These are phyloP conservation scores for Nevesoporus exiguus DNA, from an alignment of 768 basidiomycete genomes.

Conservation along the genomic window DNA sequence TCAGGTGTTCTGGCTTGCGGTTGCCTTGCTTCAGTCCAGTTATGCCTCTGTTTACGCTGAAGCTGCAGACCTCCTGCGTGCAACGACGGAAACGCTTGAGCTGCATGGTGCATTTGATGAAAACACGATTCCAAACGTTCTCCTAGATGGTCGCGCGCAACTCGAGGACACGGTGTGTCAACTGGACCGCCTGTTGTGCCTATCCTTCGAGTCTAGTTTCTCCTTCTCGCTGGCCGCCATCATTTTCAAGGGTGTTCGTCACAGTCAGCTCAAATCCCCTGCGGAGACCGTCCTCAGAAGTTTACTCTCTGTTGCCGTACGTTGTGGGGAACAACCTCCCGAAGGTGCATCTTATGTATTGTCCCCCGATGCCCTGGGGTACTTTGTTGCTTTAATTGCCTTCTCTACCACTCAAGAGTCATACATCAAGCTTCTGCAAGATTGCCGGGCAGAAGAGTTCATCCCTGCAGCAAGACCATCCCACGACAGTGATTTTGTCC, in stretches of 20 bases:
- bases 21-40: slow-evolving; percentile 77
- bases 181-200: slow-evolving; percentile 65
- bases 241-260: slow-evolving; percentile 84
- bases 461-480: slow-evolving; percentile 36
- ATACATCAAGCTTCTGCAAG: slow-evolving; percentile 59
- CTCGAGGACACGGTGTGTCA: slow-evolving; percentile 69
- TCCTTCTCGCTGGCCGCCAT: slow-evolving; percentile 80
- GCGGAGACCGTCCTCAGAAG: slow-evolving; percentile 61
- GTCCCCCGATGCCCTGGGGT: slow-evolving; percentile 62
- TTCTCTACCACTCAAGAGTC: slow-evolving; percentile 54
- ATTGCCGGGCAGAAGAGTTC: slow-evolving; percentile 54
- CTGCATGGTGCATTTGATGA: slow-evolving; percentile 55
- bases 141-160: slow-evolving; percentile 60
- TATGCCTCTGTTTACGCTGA: slow-evolving; percentile 68
- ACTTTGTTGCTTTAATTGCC: slow-evolving; percentile 76
- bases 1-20: slow-evolving; percentile 84
- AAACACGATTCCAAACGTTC: slow-evolving; percentile 48
- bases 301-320: slow-evolving; percentile 58
- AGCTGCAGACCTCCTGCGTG: slow-evolving; percentile 63
- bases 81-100: slow-evolving; percentile 63
- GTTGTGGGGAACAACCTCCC: slow-evolving; percentile 33
- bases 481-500: slow-evolving; percentile 45
- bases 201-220: slow-evolving; percentile 77
- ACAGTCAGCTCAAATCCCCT: slow-evolving; percentile 56
- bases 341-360: slow-evolving; percentile 46